A percentile compares a stretch with the other conserved stretches of the same genome.
Evolutionary conservation across 176 grass and related monocot genomes (phyloP).

Genomic region (Areca catechu): DNA sequence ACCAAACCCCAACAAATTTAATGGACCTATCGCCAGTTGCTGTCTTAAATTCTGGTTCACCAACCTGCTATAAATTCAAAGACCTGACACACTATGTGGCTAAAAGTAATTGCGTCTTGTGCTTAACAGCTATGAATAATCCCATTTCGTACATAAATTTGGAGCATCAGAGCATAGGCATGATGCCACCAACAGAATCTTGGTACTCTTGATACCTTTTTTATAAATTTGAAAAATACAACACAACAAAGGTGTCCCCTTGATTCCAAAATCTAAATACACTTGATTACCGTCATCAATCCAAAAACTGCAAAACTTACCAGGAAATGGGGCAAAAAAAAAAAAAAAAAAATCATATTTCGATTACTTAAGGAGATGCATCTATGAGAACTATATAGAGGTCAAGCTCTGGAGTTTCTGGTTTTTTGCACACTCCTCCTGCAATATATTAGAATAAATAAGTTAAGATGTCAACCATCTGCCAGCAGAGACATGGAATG

Average conservation of each 20-base stretch:
- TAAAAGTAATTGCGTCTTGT: background rate
- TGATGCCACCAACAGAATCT: too few relatives aligned
- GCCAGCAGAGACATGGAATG: too few relatives aligned
- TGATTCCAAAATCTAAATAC: too few relatives aligned
- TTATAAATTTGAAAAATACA: too few relatives aligned
- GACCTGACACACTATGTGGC: background rate
- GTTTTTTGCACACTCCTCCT: constrained; percentile 16
- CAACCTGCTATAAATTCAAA: background rate
- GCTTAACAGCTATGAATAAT: background rate
- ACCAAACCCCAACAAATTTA: constrained; percentile 10
- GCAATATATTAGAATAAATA: background rate
- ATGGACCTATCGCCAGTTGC: constrained; percentile 19
- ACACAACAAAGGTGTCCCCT: too few relatives aligned
- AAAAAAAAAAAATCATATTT: too few relatives aligned
- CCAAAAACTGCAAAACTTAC: background rate
- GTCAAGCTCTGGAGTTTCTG: background rate
- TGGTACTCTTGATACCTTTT: too few relatives aligned
- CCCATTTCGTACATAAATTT: too few relatives aligned
- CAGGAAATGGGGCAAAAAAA: background rate
- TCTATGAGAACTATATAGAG: background rate
- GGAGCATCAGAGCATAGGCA: too few relatives aligned
- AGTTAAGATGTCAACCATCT: too few relatives aligned
- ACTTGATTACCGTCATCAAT: too few relatives aligned
- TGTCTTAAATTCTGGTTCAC: background rate
- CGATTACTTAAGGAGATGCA: background rate